phyloP scores from a whole-genome alignment of 2,329 filamentous ascomycete species.

The Scortechinia acanthostroma region DNA sequence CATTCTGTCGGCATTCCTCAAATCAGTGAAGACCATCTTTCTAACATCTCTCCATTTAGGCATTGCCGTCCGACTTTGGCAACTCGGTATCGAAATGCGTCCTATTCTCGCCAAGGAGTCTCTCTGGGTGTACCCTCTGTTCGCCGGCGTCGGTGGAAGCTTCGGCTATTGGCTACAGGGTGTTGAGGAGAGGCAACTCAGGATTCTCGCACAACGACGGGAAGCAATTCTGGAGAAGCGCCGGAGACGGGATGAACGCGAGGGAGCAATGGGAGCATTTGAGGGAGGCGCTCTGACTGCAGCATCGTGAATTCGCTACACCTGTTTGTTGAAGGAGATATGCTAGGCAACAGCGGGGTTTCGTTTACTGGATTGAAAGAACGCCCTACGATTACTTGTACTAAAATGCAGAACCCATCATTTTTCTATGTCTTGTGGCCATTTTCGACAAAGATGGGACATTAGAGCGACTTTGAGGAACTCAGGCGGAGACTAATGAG shows the following conservation, averaged over 20 bases:
- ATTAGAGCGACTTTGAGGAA: no score
- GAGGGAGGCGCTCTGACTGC: conserved; percentile 1
- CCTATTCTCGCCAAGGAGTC: conserved; percentile 56
- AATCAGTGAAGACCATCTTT: no score
- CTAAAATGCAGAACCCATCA: no score
- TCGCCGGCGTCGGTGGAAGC: conserved; percentile 55
- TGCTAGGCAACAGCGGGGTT: neutral
- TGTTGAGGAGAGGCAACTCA: conserved; percentile 53
- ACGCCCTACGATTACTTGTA: neutral
- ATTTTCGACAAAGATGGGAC: no score
- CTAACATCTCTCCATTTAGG: no score
- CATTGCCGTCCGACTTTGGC: conserved; percentile 61
- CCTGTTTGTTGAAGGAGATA: neutral
- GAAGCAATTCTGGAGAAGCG: conserved; percentile 60
- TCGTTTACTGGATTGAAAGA: no score
- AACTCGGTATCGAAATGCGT: conserved; percentile 67
- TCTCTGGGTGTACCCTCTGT: conserved; percentile 61
- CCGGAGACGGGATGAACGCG: conserved; percentile 48
- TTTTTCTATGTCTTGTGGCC: no score
- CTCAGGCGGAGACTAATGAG: no score
- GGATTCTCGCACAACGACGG: conserved; percentile 52
- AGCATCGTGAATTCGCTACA: neutral
- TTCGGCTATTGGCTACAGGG: conserved; percentile 67
- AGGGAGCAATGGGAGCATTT: conserved; percentile 23
- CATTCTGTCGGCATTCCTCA: no score